These are phyloP conservation scores for Hylodesmum podocarpum DNA, from an alignment of 306 rosid genomes.

Conservation along the genomic window DNA sequence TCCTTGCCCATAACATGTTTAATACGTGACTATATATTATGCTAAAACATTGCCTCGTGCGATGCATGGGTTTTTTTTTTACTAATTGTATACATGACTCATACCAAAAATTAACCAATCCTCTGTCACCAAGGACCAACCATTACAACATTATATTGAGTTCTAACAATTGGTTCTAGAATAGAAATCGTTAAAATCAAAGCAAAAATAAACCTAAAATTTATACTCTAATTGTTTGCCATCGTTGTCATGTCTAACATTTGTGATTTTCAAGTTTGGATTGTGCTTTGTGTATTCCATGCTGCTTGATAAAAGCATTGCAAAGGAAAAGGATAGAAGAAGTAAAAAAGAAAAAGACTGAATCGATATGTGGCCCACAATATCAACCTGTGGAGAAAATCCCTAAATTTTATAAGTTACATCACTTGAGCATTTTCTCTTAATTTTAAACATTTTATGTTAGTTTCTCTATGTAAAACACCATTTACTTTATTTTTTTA, in stretches of 20 bases:
- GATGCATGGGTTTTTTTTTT: no score
- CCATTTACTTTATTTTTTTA: no score
- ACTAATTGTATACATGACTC: neutral
- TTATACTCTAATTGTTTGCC: neutral
- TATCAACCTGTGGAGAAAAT: neutral
- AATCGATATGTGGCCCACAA: neutral
- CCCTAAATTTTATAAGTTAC: neutral
- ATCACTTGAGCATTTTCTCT: neutral
- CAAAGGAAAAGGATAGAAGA: neutral
- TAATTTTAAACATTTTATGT: neutral
- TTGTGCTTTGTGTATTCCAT: neutral
- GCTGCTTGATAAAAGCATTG: neutral
- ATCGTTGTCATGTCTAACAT: neutral
- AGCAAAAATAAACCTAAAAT: neutral
- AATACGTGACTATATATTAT: no score
- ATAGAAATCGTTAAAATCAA: neutral
- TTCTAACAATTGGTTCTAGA: neutral
- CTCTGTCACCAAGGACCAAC: neutral
- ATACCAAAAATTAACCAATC: neutral
- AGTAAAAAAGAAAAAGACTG: neutral
- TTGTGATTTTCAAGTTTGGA: neutral
- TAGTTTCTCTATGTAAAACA: no score
- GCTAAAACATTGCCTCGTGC: no score
- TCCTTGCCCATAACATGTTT: no score
- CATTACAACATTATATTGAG: neutral